phyloP scores from a whole-genome alignment of 805 yeast genomes.

The Candida anglica region DNA sequence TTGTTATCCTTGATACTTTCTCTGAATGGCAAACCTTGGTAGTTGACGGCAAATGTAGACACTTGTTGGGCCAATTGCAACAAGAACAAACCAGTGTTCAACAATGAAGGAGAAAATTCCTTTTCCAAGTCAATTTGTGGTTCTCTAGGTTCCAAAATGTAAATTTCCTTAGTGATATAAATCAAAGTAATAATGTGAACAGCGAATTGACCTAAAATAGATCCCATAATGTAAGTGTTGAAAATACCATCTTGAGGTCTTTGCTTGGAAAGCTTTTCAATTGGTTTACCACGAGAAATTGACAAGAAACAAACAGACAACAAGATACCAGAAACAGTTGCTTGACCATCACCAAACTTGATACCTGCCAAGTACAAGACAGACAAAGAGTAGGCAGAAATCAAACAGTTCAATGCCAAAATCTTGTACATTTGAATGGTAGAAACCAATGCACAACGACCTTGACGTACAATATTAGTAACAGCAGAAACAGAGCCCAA shows the following conservation, averaged over 20 bases:
- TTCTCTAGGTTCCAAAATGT: slow-evolving; percentile 87
- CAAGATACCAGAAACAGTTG: slow-evolving; percentile 92
- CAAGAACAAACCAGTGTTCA: slow-evolving; percentile 94
- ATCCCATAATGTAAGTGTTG: slow-evolving; percentile 94
- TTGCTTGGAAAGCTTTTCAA: slow-evolving; percentile 82
- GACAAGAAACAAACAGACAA: slow-evolving; percentile 92
- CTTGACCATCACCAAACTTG: slow-evolving; percentile 96
- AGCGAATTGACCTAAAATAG: slow-evolving; percentile 94
- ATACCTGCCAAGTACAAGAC: slow-evolving; percentile 96
- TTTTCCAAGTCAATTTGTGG: slow-evolving; percentile 88
- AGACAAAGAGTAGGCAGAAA: slow-evolving; percentile 92
- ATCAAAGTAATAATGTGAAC: slow-evolving; percentile 81
- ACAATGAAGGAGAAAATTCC: slow-evolving; percentile 79
- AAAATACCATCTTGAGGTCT: slow-evolving; percentile 98
- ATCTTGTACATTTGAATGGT: slow-evolving; percentile 99
- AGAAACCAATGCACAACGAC: slow-evolving; percentile 95
- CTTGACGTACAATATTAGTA: slow-evolving; percentile 91
- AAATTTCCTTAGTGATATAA: slow-evolving; percentile 79
- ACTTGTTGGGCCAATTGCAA: slow-evolving; percentile 95
- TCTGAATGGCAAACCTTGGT: slow-evolving; percentile 95
- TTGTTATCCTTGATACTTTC: slow-evolving; percentile 85
- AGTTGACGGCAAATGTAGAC: slow-evolving; percentile 95
- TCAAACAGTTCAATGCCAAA: slow-evolving; percentile 92
- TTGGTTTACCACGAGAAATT: slow-evolving; percentile 88
- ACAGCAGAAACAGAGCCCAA: slow-evolving; percentile 89